These are phyloP conservation scores for Arthroderma sp. DNA, from an alignment of 2,329 filamentous ascomycete genomes.

Conservation along the genomic window DNA sequence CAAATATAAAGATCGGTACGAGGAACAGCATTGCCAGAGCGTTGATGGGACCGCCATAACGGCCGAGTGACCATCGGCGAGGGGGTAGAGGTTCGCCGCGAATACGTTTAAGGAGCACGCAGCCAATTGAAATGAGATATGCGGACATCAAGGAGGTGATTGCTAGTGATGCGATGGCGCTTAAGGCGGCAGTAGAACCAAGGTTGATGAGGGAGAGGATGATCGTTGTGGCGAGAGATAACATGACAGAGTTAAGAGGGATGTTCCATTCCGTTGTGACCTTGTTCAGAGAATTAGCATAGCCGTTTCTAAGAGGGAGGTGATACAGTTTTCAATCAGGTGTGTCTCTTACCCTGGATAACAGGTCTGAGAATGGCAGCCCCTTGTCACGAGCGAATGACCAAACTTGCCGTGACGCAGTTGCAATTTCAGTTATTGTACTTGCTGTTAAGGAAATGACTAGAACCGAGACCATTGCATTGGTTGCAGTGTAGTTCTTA, in stretches of 20 bases:
- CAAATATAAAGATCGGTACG: slow-evolving; percentile 28
- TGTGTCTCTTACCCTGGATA: slow-evolving; percentile 22
- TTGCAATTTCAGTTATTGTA: slow-evolving; percentile 42
- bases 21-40: slow-evolving; percentile 28
- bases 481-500: slow-evolving; percentile 34
- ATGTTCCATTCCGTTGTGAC: slow-evolving; percentile 28
- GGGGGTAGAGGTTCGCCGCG: slow-evolving; percentile 29
- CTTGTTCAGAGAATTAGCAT: slow-evolving; percentile 11
- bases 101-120: slow-evolving; percentile 32
- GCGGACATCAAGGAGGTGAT: slow-evolving; percentile 29
- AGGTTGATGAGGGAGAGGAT: slow-evolving; percentile 41
- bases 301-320: neutral
- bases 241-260: slow-evolving; percentile 35
- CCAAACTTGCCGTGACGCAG: slow-evolving; percentile 45
- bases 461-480: slow-evolving; percentile 38
- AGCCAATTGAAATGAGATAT: slow-evolving; percentile 35
- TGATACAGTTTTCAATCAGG: neutral
- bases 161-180: slow-evolving; percentile 32
- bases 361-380: slow-evolving; percentile 26
- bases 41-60: slow-evolving; percentile 33
- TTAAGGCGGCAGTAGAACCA: slow-evolving; percentile 33
- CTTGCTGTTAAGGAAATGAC: slow-evolving; percentile 37
- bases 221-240: slow-evolving; percentile 31
- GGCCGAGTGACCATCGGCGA: slow-evolving; percentile 33
- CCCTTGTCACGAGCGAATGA: slow-evolving; percentile 37